These are phyloP conservation scores for Colletotrichum tamarilloi DNA, from an alignment of 2,329 filamentous ascomycete genomes.

Conservation along the genomic window DNA sequence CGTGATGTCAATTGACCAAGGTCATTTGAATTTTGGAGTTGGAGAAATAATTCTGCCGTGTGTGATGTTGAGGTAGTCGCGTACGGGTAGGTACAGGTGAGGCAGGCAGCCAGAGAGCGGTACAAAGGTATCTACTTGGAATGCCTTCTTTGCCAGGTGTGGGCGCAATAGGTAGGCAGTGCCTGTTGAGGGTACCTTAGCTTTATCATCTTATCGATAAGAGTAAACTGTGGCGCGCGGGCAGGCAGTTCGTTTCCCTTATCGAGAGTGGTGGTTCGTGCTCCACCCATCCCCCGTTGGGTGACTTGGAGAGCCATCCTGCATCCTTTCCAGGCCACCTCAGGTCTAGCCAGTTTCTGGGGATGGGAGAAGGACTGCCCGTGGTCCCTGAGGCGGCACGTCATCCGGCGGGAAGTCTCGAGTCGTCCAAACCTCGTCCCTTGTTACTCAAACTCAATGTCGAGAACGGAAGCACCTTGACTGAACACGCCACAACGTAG, in stretches of 20 bases:
- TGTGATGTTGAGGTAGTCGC: background rate
- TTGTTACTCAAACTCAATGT: constrained; percentile 21
- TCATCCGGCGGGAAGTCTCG: constrained; percentile 14
- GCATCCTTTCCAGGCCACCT: background rate
- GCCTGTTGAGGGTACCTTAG: no score
- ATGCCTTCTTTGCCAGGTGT: no score
- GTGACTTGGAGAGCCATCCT: background rate
- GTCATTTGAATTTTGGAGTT: background rate
- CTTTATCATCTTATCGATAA: constrained; percentile 4
- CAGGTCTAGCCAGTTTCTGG: background rate
- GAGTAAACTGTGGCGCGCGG: background rate
- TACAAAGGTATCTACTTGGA: background rate
- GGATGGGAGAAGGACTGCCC: background rate
- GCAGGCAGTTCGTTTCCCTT: no score
- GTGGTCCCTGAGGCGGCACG: constrained; percentile 15
- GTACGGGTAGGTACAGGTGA: background rate
- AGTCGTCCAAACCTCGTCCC: constrained; percentile 13
- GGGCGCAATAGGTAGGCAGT: background rate
- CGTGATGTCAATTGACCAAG: background rate
- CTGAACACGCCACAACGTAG: background rate
- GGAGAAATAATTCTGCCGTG: constrained; percentile 2
- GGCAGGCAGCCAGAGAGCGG: background rate
- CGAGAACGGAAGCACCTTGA: background rate
- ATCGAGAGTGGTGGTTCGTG: background rate
- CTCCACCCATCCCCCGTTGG: background rate